Base-by-base conservation (phyloP, 2,329 filamentous ascomycete genomes). In the Xylariaceae sp. region DNA sequence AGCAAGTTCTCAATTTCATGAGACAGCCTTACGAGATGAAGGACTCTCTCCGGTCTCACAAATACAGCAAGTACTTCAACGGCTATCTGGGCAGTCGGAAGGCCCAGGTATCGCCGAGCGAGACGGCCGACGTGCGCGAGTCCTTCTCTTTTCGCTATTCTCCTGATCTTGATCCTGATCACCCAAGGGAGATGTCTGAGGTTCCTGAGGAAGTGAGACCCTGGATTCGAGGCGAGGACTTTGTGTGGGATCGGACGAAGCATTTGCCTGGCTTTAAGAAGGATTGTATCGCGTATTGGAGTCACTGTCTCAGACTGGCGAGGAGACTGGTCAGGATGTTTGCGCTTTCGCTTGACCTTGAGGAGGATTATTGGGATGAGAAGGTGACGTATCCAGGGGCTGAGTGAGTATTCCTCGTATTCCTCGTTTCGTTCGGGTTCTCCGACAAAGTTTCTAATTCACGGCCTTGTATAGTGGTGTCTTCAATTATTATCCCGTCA, bases 291-390 rank as follows among this genome's bases (percentile, higher is more conserved):
- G 60, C 60, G 1, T 80, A 83, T 62, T 81, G 76, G 71, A 64
- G 68, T 26, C 66, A 71, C 5, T 78, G 77, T 39, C 69, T 85
- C 8, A 69, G 60, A 0, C 70, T 85, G 1, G 76, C 80, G 0
- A 72, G 81, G 27, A 73, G 71, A 37, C 64, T 85, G 34, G 74
- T 80, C 2, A 70, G 72, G 3, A 68, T 75, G 5, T 82, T 85
- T 60, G 80, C 81, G 0, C 70, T 85, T 2, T 76, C 76, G 3
- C 71, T 85, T 2, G 73, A 74, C 8, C 68, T 84, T 3, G 72
- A 75, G 0, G 81, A 85, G 61, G 63, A 74, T 35, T 77, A 78
- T 52, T 84, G 84, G 62, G 80, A 84, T 56, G 68, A 69, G 2
- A 76, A 80, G 51, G 75, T 77, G 19, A 76, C 73, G 0, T 75